phyloP scores from a whole-genome alignment of 768 basidiomycete species.

The Dacryopinax primogenitus region DNA sequence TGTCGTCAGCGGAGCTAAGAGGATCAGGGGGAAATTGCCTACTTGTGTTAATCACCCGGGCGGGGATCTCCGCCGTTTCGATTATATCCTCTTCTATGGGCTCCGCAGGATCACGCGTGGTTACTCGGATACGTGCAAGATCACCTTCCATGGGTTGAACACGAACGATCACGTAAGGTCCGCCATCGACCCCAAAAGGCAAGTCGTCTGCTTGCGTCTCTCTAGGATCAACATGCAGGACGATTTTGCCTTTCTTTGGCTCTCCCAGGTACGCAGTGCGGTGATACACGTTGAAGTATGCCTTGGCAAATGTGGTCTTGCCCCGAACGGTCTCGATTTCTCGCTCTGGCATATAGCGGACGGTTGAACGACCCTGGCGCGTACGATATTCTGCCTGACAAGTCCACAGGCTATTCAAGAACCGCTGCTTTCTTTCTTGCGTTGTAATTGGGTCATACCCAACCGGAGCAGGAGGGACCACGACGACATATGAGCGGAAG shows the following conservation, averaged over 20 bases:
- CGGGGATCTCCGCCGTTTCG: conserved; percentile 58
- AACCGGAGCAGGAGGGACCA: conserved; percentile 55
- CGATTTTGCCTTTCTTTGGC: conserved; percentile 74
- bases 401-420: conserved; percentile 80
- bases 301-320: conserved; percentile 51
- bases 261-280: conserved; percentile 67
- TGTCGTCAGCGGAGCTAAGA: conserved; percentile 15
- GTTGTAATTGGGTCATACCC: conserved; percentile 55
- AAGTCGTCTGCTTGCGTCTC: conserved; percentile 59
- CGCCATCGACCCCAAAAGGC: conserved; percentile 53
- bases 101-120: conserved; percentile 59
- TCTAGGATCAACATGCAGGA: conserved; percentile 69
- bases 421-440: conserved; percentile 59
- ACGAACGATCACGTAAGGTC: conserved; percentile 69
- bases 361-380: conserved; percentile 54
- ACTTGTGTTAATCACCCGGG: conserved; percentile 73
- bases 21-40: conserved; percentile 23
- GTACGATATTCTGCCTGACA: conserved; percentile 73
- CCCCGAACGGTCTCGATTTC: conserved; percentile 61
- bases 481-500: conserved; percentile 65
- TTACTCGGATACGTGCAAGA: conserved; percentile 55
- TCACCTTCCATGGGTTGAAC: conserved; percentile 76
- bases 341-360: conserved; percentile 52
- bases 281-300: conserved; percentile 86
- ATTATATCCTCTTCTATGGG: conserved; percentile 73